A percentile compares a stretch with the other conserved stretches of the same genome.
Conservation (phyloP, 148 eudicot species). For the Vaccinium macrocarpon region DNA sequence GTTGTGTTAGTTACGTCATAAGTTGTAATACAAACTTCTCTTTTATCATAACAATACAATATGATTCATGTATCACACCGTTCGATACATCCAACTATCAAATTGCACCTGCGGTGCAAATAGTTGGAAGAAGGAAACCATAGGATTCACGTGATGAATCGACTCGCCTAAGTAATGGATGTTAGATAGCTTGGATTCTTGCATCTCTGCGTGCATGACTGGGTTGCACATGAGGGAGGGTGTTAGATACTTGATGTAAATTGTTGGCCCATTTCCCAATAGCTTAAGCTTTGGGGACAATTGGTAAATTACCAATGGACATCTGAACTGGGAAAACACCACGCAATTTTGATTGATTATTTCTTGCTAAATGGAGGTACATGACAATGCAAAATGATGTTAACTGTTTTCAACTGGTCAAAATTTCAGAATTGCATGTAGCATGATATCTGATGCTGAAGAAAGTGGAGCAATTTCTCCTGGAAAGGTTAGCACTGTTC, state of each 20-base stretch:
- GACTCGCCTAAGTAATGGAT: not conserved
- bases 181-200: too few relatives aligned
- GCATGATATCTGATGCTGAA: slow-evolving; percentile 72
- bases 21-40: too few relatives aligned
- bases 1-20: not conserved
- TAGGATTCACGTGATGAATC: not conserved
- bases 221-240: too few relatives aligned
- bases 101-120: not conserved
- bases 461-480: slow-evolving; percentile 64
- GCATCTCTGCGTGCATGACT: too few relatives aligned
- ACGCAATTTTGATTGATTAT: not conserved
- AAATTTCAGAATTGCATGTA: slow-evolving; percentile 49
- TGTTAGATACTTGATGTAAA: too few relatives aligned
- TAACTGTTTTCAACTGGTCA: slow-evolving; percentile 8
- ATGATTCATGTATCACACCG: not conserved
- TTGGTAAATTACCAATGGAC: not conserved
- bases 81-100: not conserved
- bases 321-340: not conserved
- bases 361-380: not conserved
- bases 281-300: too few relatives aligned
- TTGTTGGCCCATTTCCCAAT: too few relatives aligned
- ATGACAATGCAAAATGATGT: not conserved
- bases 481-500: slow-evolving; percentile 44
- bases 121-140: not conserved
- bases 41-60: too few relatives aligned